These are phyloP conservation scores for Bothriochloa decipiens DNA, from an alignment of 176 grass and related monocot genomes.

Conservation along the genomic window DNA sequence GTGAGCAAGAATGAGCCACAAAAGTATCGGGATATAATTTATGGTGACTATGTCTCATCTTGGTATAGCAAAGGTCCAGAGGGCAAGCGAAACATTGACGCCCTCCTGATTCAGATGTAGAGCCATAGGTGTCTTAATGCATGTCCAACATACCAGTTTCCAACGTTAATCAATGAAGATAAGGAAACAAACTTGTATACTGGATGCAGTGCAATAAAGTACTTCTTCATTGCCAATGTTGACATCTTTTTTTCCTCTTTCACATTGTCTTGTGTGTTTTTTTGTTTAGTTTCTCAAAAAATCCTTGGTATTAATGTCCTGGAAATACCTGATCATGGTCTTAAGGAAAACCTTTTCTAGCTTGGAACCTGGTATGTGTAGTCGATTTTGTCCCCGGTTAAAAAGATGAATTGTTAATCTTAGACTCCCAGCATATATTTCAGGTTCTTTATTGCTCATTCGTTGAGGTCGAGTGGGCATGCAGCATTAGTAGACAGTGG, in stretches of 20 bases:
- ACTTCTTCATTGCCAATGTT: not conserved
- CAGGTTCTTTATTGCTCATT: not conserved
- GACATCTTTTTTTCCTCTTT: not conserved
- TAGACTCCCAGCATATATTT: not conserved
- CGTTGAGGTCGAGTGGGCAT: not conserved
- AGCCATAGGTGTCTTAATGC: constrained; percentile 3
- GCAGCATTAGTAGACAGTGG: not conserved
- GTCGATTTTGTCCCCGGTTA: not conserved
- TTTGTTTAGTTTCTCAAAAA: not conserved
- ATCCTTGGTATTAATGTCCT: not conserved
- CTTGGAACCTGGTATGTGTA: not conserved
- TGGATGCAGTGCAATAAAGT: constrained; percentile 19
- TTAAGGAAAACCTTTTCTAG: constrained; percentile 8
- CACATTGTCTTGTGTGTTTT: not conserved
- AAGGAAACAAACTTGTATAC: constrained; percentile 11
- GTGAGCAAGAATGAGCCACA: constrained; percentile 51
- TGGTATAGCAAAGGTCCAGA: constrained; percentile 97
- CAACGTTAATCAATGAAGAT: constrained; percentile 24
- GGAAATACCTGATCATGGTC: not conserved
- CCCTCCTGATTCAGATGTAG: constrained; percentile 60
- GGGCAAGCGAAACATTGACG: constrained; percentile 90
- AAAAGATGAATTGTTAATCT: not conserved
- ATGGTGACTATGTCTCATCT: constrained; percentile 86
- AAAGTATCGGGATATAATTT: constrained; percentile 76
- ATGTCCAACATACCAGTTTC: not conserved